Evolutionary conservation across 352 stramenopile genomes (phyloP).

Genomic region (Pythium apleroticum): DNA sequence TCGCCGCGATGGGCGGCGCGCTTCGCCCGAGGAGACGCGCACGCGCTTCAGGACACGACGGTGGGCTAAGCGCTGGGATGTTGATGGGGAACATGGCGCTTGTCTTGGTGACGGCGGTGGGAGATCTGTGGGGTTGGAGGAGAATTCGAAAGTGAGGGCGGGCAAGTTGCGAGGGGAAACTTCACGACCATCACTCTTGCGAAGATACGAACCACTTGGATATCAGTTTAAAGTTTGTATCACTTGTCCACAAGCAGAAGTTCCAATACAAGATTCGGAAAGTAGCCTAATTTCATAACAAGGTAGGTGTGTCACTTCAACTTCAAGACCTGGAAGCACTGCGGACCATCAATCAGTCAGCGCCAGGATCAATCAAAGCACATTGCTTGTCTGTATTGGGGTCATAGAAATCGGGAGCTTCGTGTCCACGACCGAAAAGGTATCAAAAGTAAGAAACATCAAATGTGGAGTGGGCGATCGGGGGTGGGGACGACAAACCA

Average conservation of each 20-base stretch:
- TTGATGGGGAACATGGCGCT: background rate
- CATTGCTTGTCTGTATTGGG: background rate
- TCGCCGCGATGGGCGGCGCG: background rate
- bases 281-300: too few species aligned
- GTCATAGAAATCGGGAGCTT: background rate
- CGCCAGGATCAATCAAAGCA: background rate
- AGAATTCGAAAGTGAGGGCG: constrained; percentile 1
- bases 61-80: background rate
- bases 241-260: background rate
- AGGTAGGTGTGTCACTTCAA: too few species aligned
- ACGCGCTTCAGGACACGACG: background rate
- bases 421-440: background rate
- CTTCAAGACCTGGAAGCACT: too few species aligned
- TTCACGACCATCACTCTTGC: background rate
- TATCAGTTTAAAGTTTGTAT: background rate
- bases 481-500: background rate
- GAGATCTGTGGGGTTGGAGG: background rate
- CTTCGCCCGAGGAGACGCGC: background rate
- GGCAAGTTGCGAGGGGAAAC: background rate
- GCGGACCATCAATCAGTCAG: too few species aligned
- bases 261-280: background rate
- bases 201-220: background rate
- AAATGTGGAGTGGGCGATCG: background rate
- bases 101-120: background rate
- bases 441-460: background rate